phyloP scores from a whole-genome alignment of 1,284 basidiomycete genomes.

The Athelia sp. region DNA sequence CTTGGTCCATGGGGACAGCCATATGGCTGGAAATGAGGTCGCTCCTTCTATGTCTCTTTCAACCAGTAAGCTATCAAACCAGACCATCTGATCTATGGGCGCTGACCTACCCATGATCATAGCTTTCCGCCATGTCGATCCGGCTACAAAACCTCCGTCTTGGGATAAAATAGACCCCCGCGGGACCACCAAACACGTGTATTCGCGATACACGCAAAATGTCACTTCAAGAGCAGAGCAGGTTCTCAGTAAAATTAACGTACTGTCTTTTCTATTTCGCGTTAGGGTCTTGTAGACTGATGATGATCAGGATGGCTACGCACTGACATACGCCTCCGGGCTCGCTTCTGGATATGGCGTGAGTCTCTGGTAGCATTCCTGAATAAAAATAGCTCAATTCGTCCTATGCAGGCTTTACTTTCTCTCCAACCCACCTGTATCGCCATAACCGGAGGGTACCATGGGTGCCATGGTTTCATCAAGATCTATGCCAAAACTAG shows the following conservation, averaged over 20 bases:
- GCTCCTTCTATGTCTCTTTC: constrained; percentile 63
- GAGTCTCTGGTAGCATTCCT: constrained; percentile 16
- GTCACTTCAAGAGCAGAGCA: constrained; percentile 61
- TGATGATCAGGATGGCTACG: constrained; percentile 52
- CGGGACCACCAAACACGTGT: constrained; percentile 51
- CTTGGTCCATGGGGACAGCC: constrained; percentile 56
- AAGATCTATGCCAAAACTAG: constrained; percentile 57
- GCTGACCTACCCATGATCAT: background rate
- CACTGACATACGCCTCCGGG: constrained; percentile 73
- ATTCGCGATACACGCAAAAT: constrained; percentile 67
- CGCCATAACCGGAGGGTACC: constrained; percentile 79
- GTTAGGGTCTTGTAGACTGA: background rate
- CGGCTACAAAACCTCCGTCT: constrained; percentile 18
- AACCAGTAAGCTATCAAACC: constrained; percentile 49
- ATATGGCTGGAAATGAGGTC: constrained; percentile 40
- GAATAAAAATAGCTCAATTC: background rate
- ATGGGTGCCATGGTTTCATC: constrained; percentile 71
- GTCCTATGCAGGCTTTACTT: constrained; percentile 50
- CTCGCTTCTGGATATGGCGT: constrained; percentile 70
- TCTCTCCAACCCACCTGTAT: constrained; percentile 73
- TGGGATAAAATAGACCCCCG: constrained; percentile 31
- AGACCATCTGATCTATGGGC: background rate
- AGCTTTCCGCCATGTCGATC: constrained; percentile 48
- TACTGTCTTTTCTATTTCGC: constrained; percentile 22
- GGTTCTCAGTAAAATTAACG: constrained; percentile 64